Evolutionary conservation across 2,329 filamentous ascomycete species (phyloP).

Genomic region (Fusarium mangiferae): DNA sequence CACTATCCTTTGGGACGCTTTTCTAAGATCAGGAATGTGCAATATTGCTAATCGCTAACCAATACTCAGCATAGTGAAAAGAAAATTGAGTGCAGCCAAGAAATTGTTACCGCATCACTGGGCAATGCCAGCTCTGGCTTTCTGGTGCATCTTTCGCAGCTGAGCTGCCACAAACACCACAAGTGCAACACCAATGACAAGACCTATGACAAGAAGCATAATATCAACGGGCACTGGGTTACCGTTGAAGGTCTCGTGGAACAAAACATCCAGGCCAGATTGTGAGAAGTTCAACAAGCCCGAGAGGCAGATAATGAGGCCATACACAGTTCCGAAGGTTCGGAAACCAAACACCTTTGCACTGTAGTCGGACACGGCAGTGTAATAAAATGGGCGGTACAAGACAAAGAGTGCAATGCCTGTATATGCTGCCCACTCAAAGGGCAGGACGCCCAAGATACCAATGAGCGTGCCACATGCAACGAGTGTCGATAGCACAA

Average conservation of each 20-base stretch:
- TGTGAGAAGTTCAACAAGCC: slow-evolving; percentile 88
- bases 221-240: slow-evolving; percentile 83
- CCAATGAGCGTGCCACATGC: slow-evolving; percentile 78
- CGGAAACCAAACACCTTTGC: slow-evolving; percentile 93
- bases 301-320: slow-evolving; percentile 85
- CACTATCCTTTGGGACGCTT: not conserved
- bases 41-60: not conserved
- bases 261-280: slow-evolving; percentile 80
- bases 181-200: slow-evolving; percentile 72
- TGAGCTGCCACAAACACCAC: slow-evolving; percentile 71
- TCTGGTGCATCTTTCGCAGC: slow-evolving; percentile 48
- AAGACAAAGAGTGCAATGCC: slow-evolving; percentile 84
- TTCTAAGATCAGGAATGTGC: not conserved
- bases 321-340: slow-evolving; percentile 95
- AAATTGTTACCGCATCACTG: slow-evolving; percentile 7
- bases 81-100: no score
- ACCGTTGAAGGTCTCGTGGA: slow-evolving; percentile 76
- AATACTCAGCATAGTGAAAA: not conserved
- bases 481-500: slow-evolving; percentile 77
- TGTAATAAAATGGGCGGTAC: slow-evolving; percentile 91
- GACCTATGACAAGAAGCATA: slow-evolving; percentile 69
- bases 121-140: slow-evolving; percentile 39
- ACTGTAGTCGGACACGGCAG: slow-evolving; percentile 86
- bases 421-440: slow-evolving; percentile 75
- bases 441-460: slow-evolving; percentile 77